Evolutionary conservation across 768 basidiomycete genomes (phyloP).

Genomic region (Mycena metata): DNA sequence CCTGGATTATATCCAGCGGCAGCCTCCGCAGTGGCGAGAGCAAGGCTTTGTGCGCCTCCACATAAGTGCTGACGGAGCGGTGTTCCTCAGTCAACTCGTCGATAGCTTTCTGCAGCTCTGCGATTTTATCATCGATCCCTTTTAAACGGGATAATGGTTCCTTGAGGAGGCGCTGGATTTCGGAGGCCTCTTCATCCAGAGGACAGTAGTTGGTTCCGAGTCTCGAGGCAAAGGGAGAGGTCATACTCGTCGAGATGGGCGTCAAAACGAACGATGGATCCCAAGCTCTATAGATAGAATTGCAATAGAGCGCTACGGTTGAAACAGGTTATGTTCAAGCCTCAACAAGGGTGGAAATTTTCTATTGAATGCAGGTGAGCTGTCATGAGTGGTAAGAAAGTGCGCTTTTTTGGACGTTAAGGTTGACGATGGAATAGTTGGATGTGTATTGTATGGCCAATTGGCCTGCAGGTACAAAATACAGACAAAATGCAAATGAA

Average conservation of each 20-base stretch:
- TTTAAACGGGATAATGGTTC: not conserved
- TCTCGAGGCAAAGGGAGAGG: conserved; percentile 12
- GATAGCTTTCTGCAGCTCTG: conserved; percentile 7
- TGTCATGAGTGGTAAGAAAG: too few species aligned
- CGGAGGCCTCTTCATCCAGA: not conserved
- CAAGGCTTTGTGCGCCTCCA: conserved; percentile 4
- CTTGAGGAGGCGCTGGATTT: conserved; percentile 15
- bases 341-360: too few species aligned
- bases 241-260: not conserved
- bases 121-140: conserved; percentile 1
- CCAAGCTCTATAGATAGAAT: too few species aligned
- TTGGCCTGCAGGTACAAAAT: too few species aligned
- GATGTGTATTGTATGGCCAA: too few species aligned
- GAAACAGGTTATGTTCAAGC: too few species aligned
- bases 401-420: too few species aligned
- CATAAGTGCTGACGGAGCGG: not conserved
- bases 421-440: too few species aligned
- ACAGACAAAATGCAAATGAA: too few species aligned
- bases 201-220: conserved; percentile 28
- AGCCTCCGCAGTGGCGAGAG: not conserved
- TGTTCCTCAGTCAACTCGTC: conserved; percentile 3
- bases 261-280: too few species aligned
- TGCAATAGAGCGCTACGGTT: too few species aligned
- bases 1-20: conserved; percentile 16
- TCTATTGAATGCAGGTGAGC: too few species aligned